These are phyloP conservation scores for Trypethelium eluteriae DNA, from an alignment of 495 filamentous ascomycete genomes.

Conservation along the genomic window DNA sequence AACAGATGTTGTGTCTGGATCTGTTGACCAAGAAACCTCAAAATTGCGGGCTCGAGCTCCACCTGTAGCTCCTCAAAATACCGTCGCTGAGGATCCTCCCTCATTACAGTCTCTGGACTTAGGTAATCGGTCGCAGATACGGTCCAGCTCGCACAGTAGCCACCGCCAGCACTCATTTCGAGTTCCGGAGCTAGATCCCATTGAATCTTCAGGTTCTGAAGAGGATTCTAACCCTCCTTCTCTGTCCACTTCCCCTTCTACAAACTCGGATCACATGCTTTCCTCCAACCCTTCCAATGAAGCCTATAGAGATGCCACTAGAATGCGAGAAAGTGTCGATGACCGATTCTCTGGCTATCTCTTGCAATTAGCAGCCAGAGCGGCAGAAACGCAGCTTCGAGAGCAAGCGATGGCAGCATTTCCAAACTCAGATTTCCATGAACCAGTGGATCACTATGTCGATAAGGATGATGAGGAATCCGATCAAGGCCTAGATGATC, in stretches of 20 bases:
- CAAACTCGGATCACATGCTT: slow-evolving; percentile 31
- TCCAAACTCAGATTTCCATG: slow-evolving; percentile 56
- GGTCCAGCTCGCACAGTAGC: slow-evolving; percentile 37
- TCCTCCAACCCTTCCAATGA: slow-evolving; percentile 26
- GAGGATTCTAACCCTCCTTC: slow-evolving; percentile 41
- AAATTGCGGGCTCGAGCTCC: slow-evolving; percentile 9
- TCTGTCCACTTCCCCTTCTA: slow-evolving; percentile 44
- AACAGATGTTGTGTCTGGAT: slow-evolving; percentile 34
- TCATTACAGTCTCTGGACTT: neutral
- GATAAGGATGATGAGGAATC: slow-evolving; percentile 42
- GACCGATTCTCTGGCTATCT: slow-evolving; percentile 66
- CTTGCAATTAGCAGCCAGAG: slow-evolving; percentile 63
- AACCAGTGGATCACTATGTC: slow-evolving; percentile 56
- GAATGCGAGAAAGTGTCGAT: slow-evolving; percentile 55
- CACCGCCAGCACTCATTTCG: slow-evolving; percentile 49
- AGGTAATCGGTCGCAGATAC: slow-evolving; percentile 17
- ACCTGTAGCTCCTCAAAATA: slow-evolving; percentile 18
- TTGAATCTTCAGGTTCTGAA: slow-evolving; percentile 52
- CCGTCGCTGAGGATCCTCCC: neutral
- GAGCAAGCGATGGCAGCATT: slow-evolving; percentile 65
- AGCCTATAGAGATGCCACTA: slow-evolving; percentile 38
- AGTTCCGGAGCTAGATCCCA: slow-evolving; percentile 47
- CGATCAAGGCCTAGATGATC: slow-evolving; percentile 26
- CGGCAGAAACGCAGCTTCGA: slow-evolving; percentile 64
- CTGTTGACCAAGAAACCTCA: slow-evolving; percentile 13